Percentiles rank a stretch among this genome's conserved stretches.
Evolutionary conservation across 805 yeast species (phyloP).

Genomic region (Citeromyces matritensis): DNA sequence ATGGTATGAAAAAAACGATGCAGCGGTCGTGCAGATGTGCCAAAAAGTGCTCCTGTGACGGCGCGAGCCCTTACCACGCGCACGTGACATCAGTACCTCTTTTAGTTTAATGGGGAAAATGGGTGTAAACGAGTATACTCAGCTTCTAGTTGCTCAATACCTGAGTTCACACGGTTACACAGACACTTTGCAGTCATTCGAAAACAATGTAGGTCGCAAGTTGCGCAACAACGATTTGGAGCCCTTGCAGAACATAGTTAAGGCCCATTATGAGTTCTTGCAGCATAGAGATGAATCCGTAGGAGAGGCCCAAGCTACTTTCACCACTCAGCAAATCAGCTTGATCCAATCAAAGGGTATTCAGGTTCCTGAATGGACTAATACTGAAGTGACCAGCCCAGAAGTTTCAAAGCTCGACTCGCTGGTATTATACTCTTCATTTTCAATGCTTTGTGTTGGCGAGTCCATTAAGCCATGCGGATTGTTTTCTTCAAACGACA

Average conservation of each 20-base stretch:
- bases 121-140: constrained; percentile 8
- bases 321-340: constrained; percentile 10
- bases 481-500: constrained; percentile 13
- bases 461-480: constrained; percentile 5
- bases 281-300: constrained; percentile 5
- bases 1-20: neutral
- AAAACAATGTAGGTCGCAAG: constrained; percentile 25
- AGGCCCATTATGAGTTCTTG: constrained; percentile 15
- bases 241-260: constrained; percentile 17
- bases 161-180: constrained; percentile 30
- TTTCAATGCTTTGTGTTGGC: constrained; percentile 4
- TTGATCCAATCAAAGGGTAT: constrained; percentile 8
- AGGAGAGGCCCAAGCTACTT: constrained; percentile 2
- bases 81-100: neutral
- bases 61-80: neutral
- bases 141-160: constrained; percentile 38
- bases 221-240: constrained; percentile 15
- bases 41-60: neutral
- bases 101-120: neutral
- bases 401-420: constrained; percentile 7
- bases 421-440: constrained; percentile 10
- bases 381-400: constrained; percentile 2
- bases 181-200: constrained; percentile 31
- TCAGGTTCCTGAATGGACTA: constrained; percentile 11
- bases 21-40: neutral